These are phyloP conservation scores for Catunica adiposa DNA, from an alignment of 2,329 filamentous ascomycete genomes.

Conservation along the genomic window DNA sequence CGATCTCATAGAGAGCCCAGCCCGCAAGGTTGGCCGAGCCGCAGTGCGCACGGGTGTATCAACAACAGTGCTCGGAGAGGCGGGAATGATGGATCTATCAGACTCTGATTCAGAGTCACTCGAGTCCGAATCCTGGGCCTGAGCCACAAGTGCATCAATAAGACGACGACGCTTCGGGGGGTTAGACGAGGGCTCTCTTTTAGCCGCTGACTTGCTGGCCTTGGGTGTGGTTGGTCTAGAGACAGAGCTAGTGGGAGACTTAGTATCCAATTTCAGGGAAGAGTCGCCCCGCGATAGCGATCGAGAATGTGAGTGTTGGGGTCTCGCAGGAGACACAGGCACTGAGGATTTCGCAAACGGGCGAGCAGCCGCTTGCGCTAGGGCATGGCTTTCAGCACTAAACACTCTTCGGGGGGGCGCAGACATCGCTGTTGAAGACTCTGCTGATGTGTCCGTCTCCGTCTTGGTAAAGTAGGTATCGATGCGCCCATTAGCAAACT, in stretches of 20 bases:
- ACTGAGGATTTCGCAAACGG: background rate
- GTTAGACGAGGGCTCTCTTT: background rate
- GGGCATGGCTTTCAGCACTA: background rate
- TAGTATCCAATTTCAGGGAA: background rate
- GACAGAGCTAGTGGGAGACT: background rate
- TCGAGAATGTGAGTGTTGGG: background rate
- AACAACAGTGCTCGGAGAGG: background rate
- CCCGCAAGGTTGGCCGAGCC: background rate
- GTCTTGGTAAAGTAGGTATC: slow-evolving; percentile 11
- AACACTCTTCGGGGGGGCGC: background rate
- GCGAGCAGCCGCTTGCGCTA: background rate
- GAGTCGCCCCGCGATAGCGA: background rate
- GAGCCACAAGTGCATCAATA: slow-evolving; percentile 28
- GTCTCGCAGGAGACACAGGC: background rate
- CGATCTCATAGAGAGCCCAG: slow-evolving; percentile 8
- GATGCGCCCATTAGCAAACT: slow-evolving; percentile 9
- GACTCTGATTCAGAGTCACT: slow-evolving; percentile 6
- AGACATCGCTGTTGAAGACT: too few species aligned
- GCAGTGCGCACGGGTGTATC: background rate
- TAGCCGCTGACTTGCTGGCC: background rate
- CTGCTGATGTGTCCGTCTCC: background rate
- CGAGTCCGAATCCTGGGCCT: slow-evolving; percentile 21
- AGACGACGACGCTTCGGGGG: slow-evolving; percentile 19
- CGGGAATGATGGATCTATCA: background rate
- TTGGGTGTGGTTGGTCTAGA: background rate